phyloP scores from a whole-genome alignment of 768 basidiomycete species.

The Tylopilus plumbeoviolaceoides region DNA sequence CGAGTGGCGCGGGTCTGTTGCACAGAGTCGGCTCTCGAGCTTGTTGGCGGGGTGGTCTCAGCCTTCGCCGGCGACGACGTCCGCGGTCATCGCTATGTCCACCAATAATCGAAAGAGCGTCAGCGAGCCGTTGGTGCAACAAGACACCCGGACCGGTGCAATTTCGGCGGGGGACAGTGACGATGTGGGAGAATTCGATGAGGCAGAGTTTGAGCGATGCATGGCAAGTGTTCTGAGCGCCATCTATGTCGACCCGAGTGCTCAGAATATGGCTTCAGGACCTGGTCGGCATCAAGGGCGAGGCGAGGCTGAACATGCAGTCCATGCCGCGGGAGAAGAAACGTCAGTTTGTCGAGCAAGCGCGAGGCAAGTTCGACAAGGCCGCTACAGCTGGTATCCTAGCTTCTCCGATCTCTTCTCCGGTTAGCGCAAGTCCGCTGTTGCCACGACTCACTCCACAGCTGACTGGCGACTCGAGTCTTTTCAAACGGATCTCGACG shows the following conservation, averaged over 20 bases:
- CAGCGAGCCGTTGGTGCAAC: slow-evolving; percentile 67
- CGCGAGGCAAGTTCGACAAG: slow-evolving; percentile 36
- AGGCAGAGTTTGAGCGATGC: slow-evolving; percentile 59
- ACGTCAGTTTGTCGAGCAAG: slow-evolving; percentile 59
- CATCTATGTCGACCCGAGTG: not conserved
- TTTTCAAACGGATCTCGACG: slow-evolving; percentile 67
- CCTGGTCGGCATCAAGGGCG: slow-evolving; percentile 69
- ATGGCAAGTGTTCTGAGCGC: slow-evolving; percentile 44
- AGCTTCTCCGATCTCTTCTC: slow-evolving; percentile 37
- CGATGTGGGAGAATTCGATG: slow-evolving; percentile 32
- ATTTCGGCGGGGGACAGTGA: slow-evolving; percentile 28
- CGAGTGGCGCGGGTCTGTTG: slow-evolving; percentile 52
- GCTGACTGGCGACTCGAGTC: slow-evolving; percentile 63
- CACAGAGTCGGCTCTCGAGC: slow-evolving; percentile 58
- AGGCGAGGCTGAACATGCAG: slow-evolving; percentile 59
- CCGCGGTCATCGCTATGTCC: slow-evolving; percentile 24
- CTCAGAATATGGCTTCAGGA: slow-evolving; percentile 43
- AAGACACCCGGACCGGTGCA: slow-evolving; percentile 34
- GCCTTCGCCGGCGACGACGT: slow-evolving; percentile 38
- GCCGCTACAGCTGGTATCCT: slow-evolving; percentile 26
- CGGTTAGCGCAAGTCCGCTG: slow-evolving; percentile 51
- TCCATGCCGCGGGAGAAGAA: slow-evolving; percentile 59
- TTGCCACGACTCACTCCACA: slow-evolving; percentile 69
- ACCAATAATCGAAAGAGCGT: slow-evolving; percentile 53
- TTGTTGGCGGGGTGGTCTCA: slow-evolving; percentile 67